Conservation (phyloP, 1,284 basidiomycete genomes). For the Sutorius eximius region DNA sequence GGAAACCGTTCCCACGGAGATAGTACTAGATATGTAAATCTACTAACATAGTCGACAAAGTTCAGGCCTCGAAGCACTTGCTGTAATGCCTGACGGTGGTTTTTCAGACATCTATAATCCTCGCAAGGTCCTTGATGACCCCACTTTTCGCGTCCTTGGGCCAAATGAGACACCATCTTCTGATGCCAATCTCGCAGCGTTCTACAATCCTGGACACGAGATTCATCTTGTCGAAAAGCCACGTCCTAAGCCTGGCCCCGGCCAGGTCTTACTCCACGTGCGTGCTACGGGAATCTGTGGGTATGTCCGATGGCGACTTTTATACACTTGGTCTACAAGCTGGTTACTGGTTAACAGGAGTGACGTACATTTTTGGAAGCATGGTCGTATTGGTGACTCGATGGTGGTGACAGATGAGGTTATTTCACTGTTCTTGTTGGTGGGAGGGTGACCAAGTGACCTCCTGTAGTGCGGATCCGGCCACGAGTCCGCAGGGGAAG, state of each 20-base stretch:
- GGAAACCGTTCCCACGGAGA: too few relatives aligned
- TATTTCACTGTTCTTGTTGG: neutral
- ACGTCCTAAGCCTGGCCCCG: constrained; percentile 53
- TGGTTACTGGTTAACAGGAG: constrained; percentile 37
- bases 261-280: constrained; percentile 61
- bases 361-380: constrained; percentile 68
- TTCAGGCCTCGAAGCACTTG: neutral
- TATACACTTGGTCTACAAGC: neutral
- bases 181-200: constrained; percentile 55
- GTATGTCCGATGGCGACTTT: constrained; percentile 31
- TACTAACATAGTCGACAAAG: neutral
- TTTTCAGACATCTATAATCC: constrained; percentile 50
- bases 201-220: constrained; percentile 59
- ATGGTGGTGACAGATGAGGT: constrained; percentile 68
- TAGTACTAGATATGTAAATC: too few relatives aligned
- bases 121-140: constrained; percentile 51
- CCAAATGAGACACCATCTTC: constrained; percentile 46
- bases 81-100: constrained; percentile 25
- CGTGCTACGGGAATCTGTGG: constrained; percentile 67
- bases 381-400: constrained; percentile 61
- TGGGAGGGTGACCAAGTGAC: neutral
- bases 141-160: constrained; percentile 49
- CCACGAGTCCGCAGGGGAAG: constrained; percentile 65
- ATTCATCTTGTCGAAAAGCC: constrained; percentile 64
- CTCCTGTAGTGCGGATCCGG: constrained; percentile 55